Evolutionary conservation across 306 rosid genomes (phyloP).

Genomic region (Casuarina glauca): DNA sequence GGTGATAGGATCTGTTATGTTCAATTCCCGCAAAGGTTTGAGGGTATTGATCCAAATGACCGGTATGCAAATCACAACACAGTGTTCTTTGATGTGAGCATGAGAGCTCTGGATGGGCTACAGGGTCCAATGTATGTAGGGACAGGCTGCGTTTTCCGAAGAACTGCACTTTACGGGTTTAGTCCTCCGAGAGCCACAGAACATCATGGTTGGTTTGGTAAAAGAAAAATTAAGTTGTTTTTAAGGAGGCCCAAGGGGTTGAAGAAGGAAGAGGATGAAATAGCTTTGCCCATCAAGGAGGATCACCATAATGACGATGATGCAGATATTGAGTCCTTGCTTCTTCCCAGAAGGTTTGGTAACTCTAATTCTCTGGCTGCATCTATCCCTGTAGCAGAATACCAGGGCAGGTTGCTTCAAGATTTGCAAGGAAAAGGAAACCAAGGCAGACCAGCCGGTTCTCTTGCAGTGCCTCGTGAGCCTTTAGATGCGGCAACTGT

Average conservation of each 20-base stretch:
- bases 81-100: constrained; percentile 81
- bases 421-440: constrained; percentile 57
- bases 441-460: constrained; percentile 77
- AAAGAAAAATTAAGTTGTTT: constrained; percentile 58
- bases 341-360: constrained; percentile 76
- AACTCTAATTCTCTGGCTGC: constrained; percentile 68
- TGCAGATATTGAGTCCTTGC: constrained; percentile 78
- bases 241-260: constrained; percentile 51
- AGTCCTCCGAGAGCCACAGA: constrained; percentile 88
- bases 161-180: constrained; percentile 85
- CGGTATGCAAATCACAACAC: constrained; percentile 86
- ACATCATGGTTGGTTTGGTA: constrained; percentile 77
- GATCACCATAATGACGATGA: constrained; percentile 51
- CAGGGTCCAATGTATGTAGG: constrained; percentile 94
- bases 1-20: constrained; percentile 85
- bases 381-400: constrained; percentile 82
- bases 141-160: constrained; percentile 80
- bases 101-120: constrained; percentile 89
- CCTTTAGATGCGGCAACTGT: constrained; percentile 83
- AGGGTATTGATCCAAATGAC: constrained; percentile 81
- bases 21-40: constrained; percentile 87
- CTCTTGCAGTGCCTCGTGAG: constrained; percentile 78
- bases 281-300: constrained; percentile 44
- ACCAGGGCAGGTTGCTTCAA: constrained; percentile 78
- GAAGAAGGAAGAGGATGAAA: constrained; percentile 65